A percentile compares a stretch with the other conserved stretches of the same genome.
Conservation (phyloP, 306 rosid species). For the barrel medic (Medicago truncatula) region DNA sequence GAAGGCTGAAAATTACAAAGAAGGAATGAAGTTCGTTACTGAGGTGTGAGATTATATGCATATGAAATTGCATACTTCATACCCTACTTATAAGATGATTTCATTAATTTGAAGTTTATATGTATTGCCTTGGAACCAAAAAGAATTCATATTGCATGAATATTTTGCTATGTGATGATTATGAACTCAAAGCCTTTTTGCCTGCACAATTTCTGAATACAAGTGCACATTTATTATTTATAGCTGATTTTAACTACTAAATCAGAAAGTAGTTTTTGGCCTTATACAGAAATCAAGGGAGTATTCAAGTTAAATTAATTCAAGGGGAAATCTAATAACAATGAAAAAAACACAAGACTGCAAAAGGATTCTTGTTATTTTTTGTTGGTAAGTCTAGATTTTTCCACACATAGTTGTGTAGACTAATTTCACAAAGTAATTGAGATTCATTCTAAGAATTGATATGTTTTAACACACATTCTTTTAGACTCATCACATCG, state of each 20-base stretch:
- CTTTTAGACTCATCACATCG: not conserved
- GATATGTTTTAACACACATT: too few species aligned
- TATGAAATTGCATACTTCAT: slow-evolving; percentile 4
- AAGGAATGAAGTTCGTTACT: slow-evolving; percentile 29
- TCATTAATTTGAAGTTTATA: slow-evolving; percentile 17
- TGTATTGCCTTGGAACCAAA: not conserved
- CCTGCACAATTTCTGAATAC: too few species aligned
- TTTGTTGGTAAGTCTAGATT: not conserved
- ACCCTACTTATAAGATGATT: not conserved
- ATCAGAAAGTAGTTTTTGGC: too few species aligned
- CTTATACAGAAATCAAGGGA: too few species aligned
- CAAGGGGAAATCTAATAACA: too few species aligned
- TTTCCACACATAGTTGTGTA: not conserved
- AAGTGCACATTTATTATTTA: too few species aligned
- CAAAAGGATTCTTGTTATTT: not conserved
- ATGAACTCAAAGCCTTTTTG: too few species aligned
- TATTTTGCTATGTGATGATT: not conserved
- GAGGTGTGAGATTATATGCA: not conserved
- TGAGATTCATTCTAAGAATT: not conserved
- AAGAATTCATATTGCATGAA: slow-evolving; percentile 19
- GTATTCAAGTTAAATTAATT: too few species aligned
- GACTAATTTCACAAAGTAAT: not conserved
- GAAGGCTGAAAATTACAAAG: slow-evolving; percentile 12
- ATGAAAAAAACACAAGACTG: too few species aligned
- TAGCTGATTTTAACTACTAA: too few species aligned